Evolutionary conservation across 192 early-diverging fungal species (phyloP).

Genomic region (Coemansia sp.): DNA sequence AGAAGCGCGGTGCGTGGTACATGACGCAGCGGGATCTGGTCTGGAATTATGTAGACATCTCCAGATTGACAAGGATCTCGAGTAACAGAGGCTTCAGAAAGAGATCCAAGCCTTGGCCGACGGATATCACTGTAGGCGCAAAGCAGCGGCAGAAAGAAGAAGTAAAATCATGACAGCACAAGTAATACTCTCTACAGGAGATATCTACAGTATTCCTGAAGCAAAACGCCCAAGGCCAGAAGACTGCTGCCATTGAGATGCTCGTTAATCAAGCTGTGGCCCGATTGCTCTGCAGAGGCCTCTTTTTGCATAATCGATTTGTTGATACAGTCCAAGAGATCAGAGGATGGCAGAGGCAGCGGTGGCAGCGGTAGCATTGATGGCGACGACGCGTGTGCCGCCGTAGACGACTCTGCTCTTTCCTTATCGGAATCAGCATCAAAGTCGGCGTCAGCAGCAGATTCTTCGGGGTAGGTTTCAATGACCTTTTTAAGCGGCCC

Average conservation of each 20-base stretch:
- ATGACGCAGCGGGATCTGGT: too few relatives aligned
- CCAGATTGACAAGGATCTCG: too few relatives aligned
- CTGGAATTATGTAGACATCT: too few relatives aligned
- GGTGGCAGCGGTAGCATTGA: not conserved
- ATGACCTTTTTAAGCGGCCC: slow-evolving; percentile 12
- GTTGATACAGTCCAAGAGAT: slow-evolving; percentile 39
- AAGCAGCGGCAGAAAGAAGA: not conserved
- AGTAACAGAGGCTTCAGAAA: too few relatives aligned
- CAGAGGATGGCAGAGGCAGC: slow-evolving; percentile 44
- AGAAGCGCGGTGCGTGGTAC: too few relatives aligned
- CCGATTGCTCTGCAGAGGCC: slow-evolving; percentile 2
- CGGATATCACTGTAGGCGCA: not conserved
- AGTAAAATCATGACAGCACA: not conserved
- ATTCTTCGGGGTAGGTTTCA: slow-evolving; percentile 5
- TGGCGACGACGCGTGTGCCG: not conserved
- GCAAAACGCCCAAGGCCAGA: slow-evolving; percentile 43
- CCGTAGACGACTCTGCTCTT: not conserved
- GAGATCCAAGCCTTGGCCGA: too few relatives aligned
- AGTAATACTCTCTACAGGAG: slow-evolving; percentile 15
- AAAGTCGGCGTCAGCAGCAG: not conserved
- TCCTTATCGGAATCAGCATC: too few relatives aligned
- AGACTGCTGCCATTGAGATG: slow-evolving; percentile 41
- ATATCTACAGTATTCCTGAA: slow-evolving; percentile 41
- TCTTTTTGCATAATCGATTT: slow-evolving; percentile 19
- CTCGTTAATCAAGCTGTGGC: slow-evolving; percentile 16